Evolutionary conservation across 495 filamentous ascomycete species (phyloP).

Genomic region (Lophiotrema nucula): DNA sequence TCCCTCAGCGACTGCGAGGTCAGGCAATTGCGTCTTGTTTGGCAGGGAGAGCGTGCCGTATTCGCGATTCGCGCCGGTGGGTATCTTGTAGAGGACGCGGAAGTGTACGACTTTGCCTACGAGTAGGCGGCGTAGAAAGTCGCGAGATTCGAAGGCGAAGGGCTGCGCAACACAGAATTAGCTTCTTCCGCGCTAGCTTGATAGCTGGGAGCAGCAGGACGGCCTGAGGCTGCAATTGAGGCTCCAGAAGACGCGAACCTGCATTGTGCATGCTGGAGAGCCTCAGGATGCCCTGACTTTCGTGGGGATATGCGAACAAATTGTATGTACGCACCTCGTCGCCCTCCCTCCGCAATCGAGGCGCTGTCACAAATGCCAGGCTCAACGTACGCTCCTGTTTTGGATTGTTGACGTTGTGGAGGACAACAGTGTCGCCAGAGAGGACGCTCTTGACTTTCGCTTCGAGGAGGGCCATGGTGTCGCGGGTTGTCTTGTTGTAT

Average conservation of each 20-base stretch:
- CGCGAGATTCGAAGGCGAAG: slow-evolving; percentile 87
- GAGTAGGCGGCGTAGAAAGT: slow-evolving; percentile 76
- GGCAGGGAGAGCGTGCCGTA: slow-evolving; percentile 77
- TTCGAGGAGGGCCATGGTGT: slow-evolving; percentile 38
- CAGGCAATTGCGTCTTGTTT: slow-evolving; percentile 62
- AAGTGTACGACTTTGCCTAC: slow-evolving; percentile 88
- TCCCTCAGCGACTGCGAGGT: slow-evolving; percentile 76
- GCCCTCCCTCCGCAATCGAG: slow-evolving; percentile 79
- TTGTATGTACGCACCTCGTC: slow-evolving; percentile 78
- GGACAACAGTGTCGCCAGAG: slow-evolving; percentile 86
- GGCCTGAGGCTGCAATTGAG: not conserved
- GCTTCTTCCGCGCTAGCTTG: not conserved
- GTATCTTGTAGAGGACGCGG: slow-evolving; percentile 76
- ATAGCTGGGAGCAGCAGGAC: not conserved
- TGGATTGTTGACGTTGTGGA: slow-evolving; percentile 72
- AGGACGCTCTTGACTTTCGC: slow-evolving; percentile 91
- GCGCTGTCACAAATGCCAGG: slow-evolving; percentile 86
- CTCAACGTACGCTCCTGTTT: slow-evolving; percentile 78
- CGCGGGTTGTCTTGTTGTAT: not conserved
- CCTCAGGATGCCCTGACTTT: not conserved
- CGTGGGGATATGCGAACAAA: not conserved
- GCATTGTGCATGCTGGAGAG: not conserved
- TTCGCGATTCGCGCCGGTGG: slow-evolving; percentile 75
- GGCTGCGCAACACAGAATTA: slow-evolving; percentile 46
- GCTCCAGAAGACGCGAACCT: not conserved